Percentiles rank a stretch among this genome's conserved stretches.
Conservation (phyloP, 2,329 filamentous ascomycete genomes). For the Diaporthe sp. region DNA sequence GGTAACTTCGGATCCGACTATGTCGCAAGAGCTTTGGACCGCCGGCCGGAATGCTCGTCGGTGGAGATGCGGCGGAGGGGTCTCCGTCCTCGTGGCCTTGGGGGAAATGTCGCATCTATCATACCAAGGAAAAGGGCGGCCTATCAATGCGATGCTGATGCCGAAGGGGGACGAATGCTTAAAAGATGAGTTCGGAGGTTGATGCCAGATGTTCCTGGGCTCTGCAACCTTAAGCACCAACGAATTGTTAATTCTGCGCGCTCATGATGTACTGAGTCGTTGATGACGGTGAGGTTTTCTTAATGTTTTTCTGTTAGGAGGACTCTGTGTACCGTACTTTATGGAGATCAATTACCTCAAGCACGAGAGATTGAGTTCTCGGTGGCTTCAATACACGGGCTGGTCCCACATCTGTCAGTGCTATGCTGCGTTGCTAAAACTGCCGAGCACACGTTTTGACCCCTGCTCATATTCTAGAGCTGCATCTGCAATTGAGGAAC, state of each 20-base stretch:
- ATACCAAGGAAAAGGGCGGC: background rate
- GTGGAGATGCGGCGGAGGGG: background rate
- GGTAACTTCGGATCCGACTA: background rate
- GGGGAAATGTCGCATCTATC: background rate
- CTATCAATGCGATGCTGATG: no score
- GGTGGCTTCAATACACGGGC: no score
- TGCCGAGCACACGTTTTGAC: no score
- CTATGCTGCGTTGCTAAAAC: no score
- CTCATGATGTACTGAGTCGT: background rate
- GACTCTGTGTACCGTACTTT: background rate
- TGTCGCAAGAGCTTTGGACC: no score
- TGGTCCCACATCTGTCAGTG: no score
- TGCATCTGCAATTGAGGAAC: no score
- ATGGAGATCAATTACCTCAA: background rate
- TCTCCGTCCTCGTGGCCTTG: background rate
- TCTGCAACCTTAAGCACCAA: background rate
- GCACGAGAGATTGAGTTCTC: no score
- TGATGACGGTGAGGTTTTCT: background rate
- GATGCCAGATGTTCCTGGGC: no score
- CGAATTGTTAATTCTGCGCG: background rate
- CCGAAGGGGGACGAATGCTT: no score
- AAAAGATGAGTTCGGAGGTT: no score
- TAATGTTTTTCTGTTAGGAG: background rate
- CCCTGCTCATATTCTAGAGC: no score
- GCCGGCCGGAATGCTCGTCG: background rate